These are phyloP conservation scores for Neurospora intermedia DNA, from an alignment of 495 filamentous ascomycete species.

Conservation along the genomic window DNA sequence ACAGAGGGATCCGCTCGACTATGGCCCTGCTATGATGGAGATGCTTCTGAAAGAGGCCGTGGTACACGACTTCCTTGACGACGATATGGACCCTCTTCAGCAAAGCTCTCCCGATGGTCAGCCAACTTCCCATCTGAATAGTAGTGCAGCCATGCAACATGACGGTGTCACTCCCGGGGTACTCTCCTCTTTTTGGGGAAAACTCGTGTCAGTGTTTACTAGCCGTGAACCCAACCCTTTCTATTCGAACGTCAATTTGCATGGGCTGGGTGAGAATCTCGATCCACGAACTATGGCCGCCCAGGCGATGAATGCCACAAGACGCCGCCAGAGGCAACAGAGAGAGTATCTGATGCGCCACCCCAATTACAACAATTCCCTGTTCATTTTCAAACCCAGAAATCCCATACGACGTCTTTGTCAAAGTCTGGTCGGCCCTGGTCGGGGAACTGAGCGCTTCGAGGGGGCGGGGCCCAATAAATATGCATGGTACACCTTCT, in stretches of 20 bases:
- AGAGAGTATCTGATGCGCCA: constrained; percentile 80
- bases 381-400: constrained; percentile 73
- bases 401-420: constrained; percentile 73
- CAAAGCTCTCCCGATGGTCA: constrained; percentile 27
- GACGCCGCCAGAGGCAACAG: constrained; percentile 75
- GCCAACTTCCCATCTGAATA: constrained; percentile 19
- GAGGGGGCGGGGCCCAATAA: constrained; percentile 82
- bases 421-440: constrained; percentile 85
- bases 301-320: constrained; percentile 75
- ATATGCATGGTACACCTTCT: constrained; percentile 84
- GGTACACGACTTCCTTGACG: constrained; percentile 87
- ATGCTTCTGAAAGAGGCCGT: constrained; percentile 95
- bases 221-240: constrained; percentile 86
- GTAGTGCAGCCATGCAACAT: constrained; percentile 2
- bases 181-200: constrained; percentile 48
- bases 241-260: constrained; percentile 71
- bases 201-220: constrained; percentile 38
- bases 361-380: constrained; percentile 83
- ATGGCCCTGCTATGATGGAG: constrained; percentile 78
- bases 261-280: constrained; percentile 59
- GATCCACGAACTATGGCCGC: constrained; percentile 80
- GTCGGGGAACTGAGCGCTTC: constrained; percentile 72
- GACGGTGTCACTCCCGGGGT: constrained; percentile 38
- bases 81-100: constrained; percentile 40
- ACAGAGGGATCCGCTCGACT: constrained; percentile 74